Base-by-base conservation (phyloP, 1,284 basidiomycete species). In the Tilletiopsis washingtonensis region DNA sequence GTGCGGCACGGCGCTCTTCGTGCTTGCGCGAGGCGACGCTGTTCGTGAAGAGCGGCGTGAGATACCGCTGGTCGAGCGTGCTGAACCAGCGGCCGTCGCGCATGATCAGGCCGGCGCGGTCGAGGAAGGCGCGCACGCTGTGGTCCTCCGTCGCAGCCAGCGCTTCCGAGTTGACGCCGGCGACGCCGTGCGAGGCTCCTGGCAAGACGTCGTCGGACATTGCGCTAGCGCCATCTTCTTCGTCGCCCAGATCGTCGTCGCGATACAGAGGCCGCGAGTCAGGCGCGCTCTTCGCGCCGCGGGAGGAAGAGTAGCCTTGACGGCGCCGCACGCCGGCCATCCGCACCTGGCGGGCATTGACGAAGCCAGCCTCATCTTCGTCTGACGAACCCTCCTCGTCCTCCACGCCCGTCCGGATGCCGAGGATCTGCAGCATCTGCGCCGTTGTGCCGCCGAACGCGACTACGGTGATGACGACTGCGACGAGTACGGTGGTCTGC, bases 391-490 rank as follows among this genome's bases (percentile, higher is more conserved):
- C 91, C 58, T 96, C 91, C 64, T 96, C 91, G 48, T 76, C 75
- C 45, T 74, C 68, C 0, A 98, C 88, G 0, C 93, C 91, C 0
- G 90, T 94, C 7, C 88, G 78, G 61, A 99, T 97, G 1, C 93
- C 91, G n/a, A 97, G 80, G 7, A 98, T 84, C 67, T 97, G 91
- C 40, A 99, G 80, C 94, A 99, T 98, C 51, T 91, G 80, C 5
- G 87, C 84, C 0, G 94, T 96, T 5, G 94, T 97, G 1, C 93
- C 94, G 0, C 93, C 93, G 69, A 99, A 98, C 47, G 96, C 78
- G 53, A 97, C 78, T 40, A 98, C 90, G 0, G 93, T 97, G 48
- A 97, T 78, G 41, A 99, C 90, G 39, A 98, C 93, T 5, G 94
- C 88, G 14, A 96, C 85, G 26, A 98, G 82, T 20, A 98, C 91